Percentiles rank a stretch among this genome's conserved stretches.
Conservation (phyloP, 2,329 filamentous ascomycete genomes). For the Microcyclosporella mali region DNA sequence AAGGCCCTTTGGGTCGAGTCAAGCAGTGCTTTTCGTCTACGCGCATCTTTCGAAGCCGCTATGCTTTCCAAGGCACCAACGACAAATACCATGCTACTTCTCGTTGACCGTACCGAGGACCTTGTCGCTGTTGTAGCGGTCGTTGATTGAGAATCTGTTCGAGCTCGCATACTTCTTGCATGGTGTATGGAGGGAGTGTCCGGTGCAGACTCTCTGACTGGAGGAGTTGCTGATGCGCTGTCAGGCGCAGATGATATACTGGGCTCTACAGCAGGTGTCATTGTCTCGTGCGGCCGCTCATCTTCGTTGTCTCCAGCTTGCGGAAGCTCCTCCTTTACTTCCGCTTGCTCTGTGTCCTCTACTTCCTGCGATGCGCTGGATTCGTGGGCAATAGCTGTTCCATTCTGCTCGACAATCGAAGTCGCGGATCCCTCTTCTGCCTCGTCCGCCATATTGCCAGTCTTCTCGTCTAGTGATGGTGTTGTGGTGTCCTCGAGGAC, state of each 20-base stretch:
- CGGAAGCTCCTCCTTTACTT: constrained; percentile 4
- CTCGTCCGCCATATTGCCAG: constrained; percentile 7
- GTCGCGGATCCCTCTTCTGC: constrained; percentile 1
- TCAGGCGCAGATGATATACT: constrained; percentile 4
- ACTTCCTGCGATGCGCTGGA: constrained; percentile 7
- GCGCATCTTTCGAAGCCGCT: constrained; percentile 82
- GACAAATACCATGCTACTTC: constrained; percentile 95
- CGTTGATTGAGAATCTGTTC: constrained; percentile 58
- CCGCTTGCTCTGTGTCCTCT: constrained; percentile 6
- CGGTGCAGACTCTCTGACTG: constrained; percentile 16
- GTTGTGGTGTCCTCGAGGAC: constrained; percentile 11
- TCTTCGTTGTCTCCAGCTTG: constrained; percentile 11
- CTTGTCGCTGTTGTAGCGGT: constrained; percentile 44
- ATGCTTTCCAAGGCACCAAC: constrained; percentile 90
- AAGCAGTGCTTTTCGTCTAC: constrained; percentile 74
- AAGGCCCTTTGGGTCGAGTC: constrained; percentile 78
- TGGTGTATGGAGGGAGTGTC: constrained; percentile 16
- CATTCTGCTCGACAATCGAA: constrained; percentile 6
- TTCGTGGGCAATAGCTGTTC: constrained; percentile 5
- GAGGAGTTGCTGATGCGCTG: constrained; percentile 12
- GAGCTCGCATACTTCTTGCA: constrained; percentile 32
- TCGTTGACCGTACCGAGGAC: constrained; percentile 49
- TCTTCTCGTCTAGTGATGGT: constrained; percentile 14
- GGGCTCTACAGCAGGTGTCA: constrained; percentile 1
- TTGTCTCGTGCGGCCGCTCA: background rate